These are phyloP conservation scores for Mantamonas sphyraenae DNA, from an alignment of 78 protist species.

Conservation along the genomic window DNA sequence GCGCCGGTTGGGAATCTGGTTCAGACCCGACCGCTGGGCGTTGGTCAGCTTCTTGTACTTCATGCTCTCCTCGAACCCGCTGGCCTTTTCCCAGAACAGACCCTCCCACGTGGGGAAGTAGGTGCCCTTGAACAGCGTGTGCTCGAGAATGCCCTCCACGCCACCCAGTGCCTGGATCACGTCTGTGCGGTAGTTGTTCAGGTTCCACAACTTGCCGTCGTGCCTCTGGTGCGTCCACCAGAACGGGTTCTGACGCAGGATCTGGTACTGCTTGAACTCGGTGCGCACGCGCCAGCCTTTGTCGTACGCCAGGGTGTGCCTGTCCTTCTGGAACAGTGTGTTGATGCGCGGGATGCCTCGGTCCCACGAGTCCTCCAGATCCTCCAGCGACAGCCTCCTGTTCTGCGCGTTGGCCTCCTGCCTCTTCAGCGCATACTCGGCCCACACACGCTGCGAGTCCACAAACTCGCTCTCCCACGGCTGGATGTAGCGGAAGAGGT, in stretches of 20 bases:
- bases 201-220: conserved; percentile 99
- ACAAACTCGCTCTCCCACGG: conserved; percentile 98
- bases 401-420: conserved; percentile 94
- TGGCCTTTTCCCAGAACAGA: conserved; percentile 97
- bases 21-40: conserved; percentile 99
- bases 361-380: conserved; percentile 98
- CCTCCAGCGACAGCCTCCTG: conserved; percentile 95
- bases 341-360: conserved; percentile 97
- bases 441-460: conserved; percentile 98
- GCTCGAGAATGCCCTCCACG: conserved; percentile 99
- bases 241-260: conserved; percentile 83
- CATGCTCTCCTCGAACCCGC: conserved; percentile 93
- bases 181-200: conserved; percentile 98
- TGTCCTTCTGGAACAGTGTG: conserved; percentile 94
- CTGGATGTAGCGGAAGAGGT: conserved; percentile 94
- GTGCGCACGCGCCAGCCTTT: conserved; percentile 98
- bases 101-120: conserved; percentile 99
- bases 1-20: conserved; percentile 99
- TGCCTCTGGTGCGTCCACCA: conserved; percentile 99
- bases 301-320: conserved; percentile 96
- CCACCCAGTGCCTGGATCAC: conserved; percentile 99
- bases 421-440: conserved; percentile 93
- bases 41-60: conserved; percentile 98
- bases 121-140: conserved; percentile 99
- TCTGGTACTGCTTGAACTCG: conserved; percentile 94